Conservation (phyloP, 2,329 filamentous ascomycete species). For the Colletotrichum orbiculare region DNA sequence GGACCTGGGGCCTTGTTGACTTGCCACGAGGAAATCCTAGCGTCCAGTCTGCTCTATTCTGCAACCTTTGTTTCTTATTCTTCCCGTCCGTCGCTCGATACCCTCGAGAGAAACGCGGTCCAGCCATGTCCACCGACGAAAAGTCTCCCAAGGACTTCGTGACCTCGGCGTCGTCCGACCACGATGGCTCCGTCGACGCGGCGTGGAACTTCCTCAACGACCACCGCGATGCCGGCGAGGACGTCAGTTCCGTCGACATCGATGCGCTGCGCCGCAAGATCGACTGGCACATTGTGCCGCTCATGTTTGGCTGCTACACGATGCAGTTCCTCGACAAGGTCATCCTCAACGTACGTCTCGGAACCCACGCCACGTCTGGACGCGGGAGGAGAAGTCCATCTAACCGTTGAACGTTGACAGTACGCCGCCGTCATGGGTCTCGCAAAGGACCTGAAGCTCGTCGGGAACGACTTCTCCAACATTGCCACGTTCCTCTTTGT, state of each 20-base stretch:
- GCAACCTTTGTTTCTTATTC: not conserved
- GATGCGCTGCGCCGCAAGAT: constrained; percentile 63
- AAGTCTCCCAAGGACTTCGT: constrained; percentile 39
- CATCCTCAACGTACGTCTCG: constrained; percentile 64
- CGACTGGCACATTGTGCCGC: constrained; percentile 68
- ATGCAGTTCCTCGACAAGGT: constrained; percentile 74
- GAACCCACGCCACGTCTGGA: not conserved
- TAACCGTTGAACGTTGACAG: constrained; percentile 46
- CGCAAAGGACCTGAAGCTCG: constrained; percentile 62
- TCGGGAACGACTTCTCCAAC: constrained; percentile 71
- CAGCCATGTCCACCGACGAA: constrained; percentile 42
- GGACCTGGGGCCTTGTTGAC: too few species aligned
- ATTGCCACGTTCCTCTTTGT: constrained; percentile 72
- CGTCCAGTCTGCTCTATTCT: not conserved
- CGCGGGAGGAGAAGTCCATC: not conserved
- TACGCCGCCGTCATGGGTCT: constrained; percentile 76
- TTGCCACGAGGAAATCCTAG: too few species aligned
- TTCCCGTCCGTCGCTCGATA: not conserved
- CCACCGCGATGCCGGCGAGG: constrained; percentile 50
- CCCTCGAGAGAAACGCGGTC: not conserved
- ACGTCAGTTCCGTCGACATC: constrained; percentile 53
- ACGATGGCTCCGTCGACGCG: constrained; percentile 50
- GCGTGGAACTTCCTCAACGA: constrained; percentile 59
- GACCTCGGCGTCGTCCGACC: constrained; percentile 32
- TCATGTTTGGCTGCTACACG: constrained; percentile 72